Evolutionary conservation across 768 basidiomycete species (phyloP), one percentile per base, ranked within the genome.

Genomic region (Auricularia heimuer): DNA sequence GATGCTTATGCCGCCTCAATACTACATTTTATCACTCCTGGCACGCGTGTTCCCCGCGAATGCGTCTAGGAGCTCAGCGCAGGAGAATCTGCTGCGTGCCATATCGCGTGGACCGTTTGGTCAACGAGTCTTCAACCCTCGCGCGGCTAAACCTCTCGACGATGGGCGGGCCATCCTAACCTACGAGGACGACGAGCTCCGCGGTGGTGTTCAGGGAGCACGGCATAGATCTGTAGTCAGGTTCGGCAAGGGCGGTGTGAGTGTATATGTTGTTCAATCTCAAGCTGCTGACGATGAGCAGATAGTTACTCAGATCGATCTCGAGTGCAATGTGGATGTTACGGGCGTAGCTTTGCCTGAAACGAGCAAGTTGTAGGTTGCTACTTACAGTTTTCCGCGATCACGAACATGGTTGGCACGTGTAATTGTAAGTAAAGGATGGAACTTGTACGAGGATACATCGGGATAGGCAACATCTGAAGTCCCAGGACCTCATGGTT

Each of bases 1-100:
- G 65, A 77, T 77, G 3, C 77, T 89, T 56, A 85, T 89, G 85
- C 88, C 88, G 18, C 89, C 89, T 12, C 89, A 90, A 71, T 87
- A 80, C 70, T 90, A 90, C 71, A 80, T 90, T 62, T 73, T 90
- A 34, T 76, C 79, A 10, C 89, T 86, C 3, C 77, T 90, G 44
- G 77, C 83, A 3, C 77, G 77, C 37, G 76, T 89, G 39, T 75
- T 89, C 29, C 65, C 72, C 2, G 82, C 81, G 51, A 65, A 72
- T 6, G 63, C 66, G 62, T 82, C 75, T 65, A 8, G 47, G 18
- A 83, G 82, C 2, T 45, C 68, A 0, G 77, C 76, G 16, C 84
- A 88, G 69, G 76, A 81, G 47, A 76, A 73, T 37, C 75, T 74
- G 65, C 77, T 87, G 10, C 71, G 75, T 61, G 67, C 67, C 18